Evolutionary conservation across 2,329 filamentous ascomycete genomes (phyloP).

Genomic region (Pyrenochaeta sp.): DNA sequence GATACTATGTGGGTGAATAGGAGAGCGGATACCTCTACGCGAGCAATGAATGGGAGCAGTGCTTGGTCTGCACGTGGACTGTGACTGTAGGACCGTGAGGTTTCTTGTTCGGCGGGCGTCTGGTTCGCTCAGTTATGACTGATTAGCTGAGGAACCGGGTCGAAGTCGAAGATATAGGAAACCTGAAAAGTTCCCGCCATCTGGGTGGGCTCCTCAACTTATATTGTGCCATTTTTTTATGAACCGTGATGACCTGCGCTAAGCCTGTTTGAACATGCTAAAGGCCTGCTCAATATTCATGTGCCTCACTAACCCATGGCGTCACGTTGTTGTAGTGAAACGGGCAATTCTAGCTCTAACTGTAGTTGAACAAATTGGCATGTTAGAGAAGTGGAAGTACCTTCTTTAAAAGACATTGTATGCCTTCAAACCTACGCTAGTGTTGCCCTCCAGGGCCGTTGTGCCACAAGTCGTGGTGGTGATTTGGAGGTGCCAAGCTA

Average conservation of each 20-base stretch:
- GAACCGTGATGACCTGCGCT: conserved; percentile 27
- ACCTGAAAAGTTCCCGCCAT: conserved; percentile 30
- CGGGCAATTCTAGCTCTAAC: no score
- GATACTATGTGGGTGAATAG: conserved; percentile 42
- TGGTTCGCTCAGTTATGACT: conserved; percentile 11
- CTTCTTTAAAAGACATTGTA: neutral
- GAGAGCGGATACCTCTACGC: conserved; percentile 43
- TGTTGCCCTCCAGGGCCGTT: neutral
- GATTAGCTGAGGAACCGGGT: conserved; percentile 12
- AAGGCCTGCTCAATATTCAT: conserved; percentile 8
- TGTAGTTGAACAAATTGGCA: no score
- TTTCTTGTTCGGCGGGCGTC: conserved; percentile 26
- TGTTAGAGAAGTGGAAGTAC: no score
- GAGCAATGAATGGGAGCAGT: conserved; percentile 45
- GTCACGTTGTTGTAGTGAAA: no score
- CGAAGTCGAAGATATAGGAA: conserved; percentile 26
- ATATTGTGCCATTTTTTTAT: conserved; percentile 16
- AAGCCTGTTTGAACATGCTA: conserved; percentile 11
- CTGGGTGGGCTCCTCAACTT: conserved; percentile 30
- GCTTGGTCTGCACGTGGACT: conserved; percentile 37
- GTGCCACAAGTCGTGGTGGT: neutral
- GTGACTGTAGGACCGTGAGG: conserved; percentile 34
- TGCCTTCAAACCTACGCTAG: neutral
- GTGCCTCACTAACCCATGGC: conserved; percentile 5
- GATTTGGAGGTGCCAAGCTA: conserved; percentile 12